Evolutionary conservation across 2,329 filamentous ascomycete species (phyloP).

Genomic region (Neofusicoccum sp.): DNA sequence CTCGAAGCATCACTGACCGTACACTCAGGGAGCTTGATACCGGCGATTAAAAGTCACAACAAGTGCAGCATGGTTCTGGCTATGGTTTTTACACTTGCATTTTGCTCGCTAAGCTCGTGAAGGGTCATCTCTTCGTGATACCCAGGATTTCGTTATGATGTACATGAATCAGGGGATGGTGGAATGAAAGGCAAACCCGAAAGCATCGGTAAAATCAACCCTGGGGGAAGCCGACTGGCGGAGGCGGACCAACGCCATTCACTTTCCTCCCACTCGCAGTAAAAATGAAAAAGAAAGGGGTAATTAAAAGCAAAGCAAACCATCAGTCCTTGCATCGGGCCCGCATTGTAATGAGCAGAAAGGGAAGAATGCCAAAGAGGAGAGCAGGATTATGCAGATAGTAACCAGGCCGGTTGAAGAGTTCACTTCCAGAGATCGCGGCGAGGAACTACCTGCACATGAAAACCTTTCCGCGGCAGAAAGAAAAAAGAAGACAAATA

Average conservation of each 20-base stretch:
- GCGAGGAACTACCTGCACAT: no score
- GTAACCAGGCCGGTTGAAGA: neutral
- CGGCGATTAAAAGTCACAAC: conserved; percentile 17
- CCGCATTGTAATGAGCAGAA: no score
- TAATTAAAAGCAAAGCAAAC: neutral
- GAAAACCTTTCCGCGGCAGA: no score
- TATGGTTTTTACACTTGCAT: neutral
- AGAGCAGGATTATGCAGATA: no score
- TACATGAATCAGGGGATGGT: neutral
- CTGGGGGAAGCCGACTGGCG: neutral
- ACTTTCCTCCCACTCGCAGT: no score
- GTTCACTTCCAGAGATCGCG: no score
- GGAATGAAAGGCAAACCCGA: neutral
- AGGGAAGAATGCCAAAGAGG: no score
- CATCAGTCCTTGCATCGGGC: no score
- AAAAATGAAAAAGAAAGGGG: neutral
- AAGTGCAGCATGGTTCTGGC: neutral
- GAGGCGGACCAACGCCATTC: neutral
- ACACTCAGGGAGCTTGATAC: conserved; percentile 20
- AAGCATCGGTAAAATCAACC: no score
- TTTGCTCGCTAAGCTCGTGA: neutral
- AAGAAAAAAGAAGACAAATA: no score
- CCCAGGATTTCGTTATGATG: neutral
- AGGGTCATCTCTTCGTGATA: conserved; percentile 4
- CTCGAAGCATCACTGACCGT: neutral